Conservation (phyloP, 2,329 filamentous ascomycete species). For the Phialocephala sp. region DNA sequence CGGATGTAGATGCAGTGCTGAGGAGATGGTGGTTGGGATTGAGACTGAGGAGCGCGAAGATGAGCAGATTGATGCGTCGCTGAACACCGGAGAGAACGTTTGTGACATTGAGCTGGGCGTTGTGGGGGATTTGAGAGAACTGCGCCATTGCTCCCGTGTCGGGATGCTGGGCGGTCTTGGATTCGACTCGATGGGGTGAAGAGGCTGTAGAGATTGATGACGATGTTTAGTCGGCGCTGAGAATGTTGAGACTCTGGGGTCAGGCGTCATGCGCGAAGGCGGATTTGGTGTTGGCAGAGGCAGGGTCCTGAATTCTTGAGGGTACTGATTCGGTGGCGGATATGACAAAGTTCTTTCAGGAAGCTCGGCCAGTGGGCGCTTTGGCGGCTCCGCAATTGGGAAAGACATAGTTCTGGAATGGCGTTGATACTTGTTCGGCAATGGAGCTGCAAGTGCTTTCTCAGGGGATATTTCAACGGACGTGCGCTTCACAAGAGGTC, state of each 20-base stretch:
- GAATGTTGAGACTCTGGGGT: not conserved
- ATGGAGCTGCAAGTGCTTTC: not conserved
- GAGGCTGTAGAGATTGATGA: not conserved
- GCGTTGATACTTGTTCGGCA: not conserved
- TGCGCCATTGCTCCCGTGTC: not conserved
- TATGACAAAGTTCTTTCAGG: not conserved
- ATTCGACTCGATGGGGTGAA: not conserved
- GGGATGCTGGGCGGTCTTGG: not conserved
- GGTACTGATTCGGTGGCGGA: not conserved
- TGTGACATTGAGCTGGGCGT: not conserved
- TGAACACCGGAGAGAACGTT: not conserved
- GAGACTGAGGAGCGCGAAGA: not conserved
- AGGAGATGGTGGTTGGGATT: not conserved
- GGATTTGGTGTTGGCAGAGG: not conserved
- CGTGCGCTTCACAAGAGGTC: no score
- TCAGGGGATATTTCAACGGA: not conserved
- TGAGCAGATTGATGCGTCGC: not conserved
- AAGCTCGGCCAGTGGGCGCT: not conserved
- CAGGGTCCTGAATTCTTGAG: not conserved
- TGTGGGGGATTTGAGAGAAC: constrained; percentile 1
- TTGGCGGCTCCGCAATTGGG: not conserved
- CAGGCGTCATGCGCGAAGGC: not conserved
- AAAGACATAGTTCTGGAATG: not conserved
- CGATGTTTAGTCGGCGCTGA: not conserved
- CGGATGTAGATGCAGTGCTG: no score